These are phyloP conservation scores for Ligustrum vulgare DNA, from an alignment of 257 asterid species.

Conservation along the genomic window DNA sequence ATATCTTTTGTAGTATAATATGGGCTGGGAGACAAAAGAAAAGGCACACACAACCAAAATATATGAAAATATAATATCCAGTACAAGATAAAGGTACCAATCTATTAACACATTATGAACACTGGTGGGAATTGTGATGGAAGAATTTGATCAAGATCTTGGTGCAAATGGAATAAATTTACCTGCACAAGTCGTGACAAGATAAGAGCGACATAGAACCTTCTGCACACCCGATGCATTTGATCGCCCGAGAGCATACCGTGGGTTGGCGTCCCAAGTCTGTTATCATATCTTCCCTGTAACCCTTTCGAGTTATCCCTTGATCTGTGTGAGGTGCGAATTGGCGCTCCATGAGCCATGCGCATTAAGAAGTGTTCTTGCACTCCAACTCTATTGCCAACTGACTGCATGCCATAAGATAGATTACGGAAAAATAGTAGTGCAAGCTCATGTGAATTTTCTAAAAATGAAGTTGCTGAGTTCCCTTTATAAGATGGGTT, in stretches of 20 bases:
- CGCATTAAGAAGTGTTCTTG: slow-evolving; percentile 95
- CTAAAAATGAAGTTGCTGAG: slow-evolving; percentile 11
- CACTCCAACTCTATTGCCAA: slow-evolving; percentile 94
- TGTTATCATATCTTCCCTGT: slow-evolving; percentile 45
- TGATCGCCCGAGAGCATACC: slow-evolving; percentile 71
- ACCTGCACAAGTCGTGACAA: slow-evolving; percentile 96
- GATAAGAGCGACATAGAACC: slow-evolving; percentile 90
- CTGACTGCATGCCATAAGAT: slow-evolving; percentile 67
- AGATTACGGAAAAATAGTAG: slow-evolving; percentile 12
- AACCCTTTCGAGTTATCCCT: slow-evolving; percentile 52
- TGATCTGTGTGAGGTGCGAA: slow-evolving; percentile 48
- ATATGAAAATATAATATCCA: slow-evolving; percentile 6
- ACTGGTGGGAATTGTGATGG: background rate
- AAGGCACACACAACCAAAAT: background rate
- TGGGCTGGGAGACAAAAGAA: slow-evolving; percentile 2
- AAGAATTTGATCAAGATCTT: background rate
- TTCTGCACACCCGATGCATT: slow-evolving; percentile 80
- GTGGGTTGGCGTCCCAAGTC: slow-evolving; percentile 38
- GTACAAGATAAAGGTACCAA: slow-evolving; percentile 6
- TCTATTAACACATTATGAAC: slow-evolving; percentile 11
- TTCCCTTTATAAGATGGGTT: background rate
- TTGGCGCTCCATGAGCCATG: slow-evolving; percentile 98
- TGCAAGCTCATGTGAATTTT: background rate
- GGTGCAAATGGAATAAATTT: slow-evolving; percentile 20
- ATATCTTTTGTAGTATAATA: background rate